Evolutionary conservation across 225 moss, liverwort and hornwort genomes (phyloP).

Genomic region (Pseudisothecium myosuroides): DNA sequence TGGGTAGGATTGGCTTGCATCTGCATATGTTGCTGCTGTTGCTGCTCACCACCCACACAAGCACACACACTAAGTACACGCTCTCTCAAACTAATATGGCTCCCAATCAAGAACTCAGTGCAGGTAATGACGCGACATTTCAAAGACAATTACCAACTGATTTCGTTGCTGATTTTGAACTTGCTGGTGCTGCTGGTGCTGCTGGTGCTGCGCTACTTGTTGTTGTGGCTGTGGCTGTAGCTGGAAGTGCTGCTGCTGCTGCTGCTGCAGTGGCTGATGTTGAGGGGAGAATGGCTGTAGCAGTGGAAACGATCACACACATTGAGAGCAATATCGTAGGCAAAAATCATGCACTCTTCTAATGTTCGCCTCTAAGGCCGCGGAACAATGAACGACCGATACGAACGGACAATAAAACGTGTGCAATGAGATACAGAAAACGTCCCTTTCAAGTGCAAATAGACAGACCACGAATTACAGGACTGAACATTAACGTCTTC

Average conservation of each 20-base stretch:
- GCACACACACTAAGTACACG: not conserved
- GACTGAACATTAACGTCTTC: not conserved
- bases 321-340: not conserved
- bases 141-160: constrained; percentile 1
- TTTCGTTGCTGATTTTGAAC: constrained; percentile 16
- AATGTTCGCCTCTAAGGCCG: not conserved
- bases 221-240: constrained; percentile 38
- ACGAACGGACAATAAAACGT: not conserved
- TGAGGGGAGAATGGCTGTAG: constrained; percentile 27
- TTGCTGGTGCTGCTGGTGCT: constrained; percentile 14
- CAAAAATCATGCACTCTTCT: not conserved
- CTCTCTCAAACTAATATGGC: not conserved
- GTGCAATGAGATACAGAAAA: not conserved
- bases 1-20: constrained; percentile 15
- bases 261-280: constrained; percentile 10
- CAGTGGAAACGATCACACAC: not conserved
- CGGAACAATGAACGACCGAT: not conserved
- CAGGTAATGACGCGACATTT: not conserved
- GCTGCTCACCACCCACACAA: not conserved
- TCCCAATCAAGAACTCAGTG: not conserved
- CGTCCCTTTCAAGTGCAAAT: not conserved
- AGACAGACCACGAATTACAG: not conserved
- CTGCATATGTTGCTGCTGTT: constrained; percentile 11
- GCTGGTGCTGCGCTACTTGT: constrained; percentile 18
- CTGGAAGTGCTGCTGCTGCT: constrained; percentile 6